Evolutionary conservation across 2,329 filamentous ascomycete genomes (phyloP), one percentile per base, ranked within the genome.

Genomic region (Chaetothyriales sp.): DNA sequence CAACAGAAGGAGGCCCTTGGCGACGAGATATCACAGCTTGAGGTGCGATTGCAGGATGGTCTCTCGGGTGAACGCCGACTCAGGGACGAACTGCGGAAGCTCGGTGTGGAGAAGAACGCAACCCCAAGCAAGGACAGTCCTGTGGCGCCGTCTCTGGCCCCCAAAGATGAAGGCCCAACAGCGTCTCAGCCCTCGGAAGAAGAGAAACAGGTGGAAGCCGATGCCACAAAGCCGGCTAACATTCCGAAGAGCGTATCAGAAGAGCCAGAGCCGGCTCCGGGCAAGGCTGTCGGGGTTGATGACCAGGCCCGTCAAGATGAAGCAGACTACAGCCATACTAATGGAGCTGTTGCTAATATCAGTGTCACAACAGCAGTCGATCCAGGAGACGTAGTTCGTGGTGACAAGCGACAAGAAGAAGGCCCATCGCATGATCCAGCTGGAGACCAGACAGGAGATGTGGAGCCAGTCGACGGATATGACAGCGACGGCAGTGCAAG

Each of bases 81-180:
- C 43, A 60, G 70, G 4, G 64, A 68, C 28, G 74, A 77, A 56
- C 63, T 77, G n/a, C 68, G 72, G 52, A 62, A 61, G 48, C 64
- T 77, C 18, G 70, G 70, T 42, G 59, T 72, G 43, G 69, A 76
- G 50, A 71, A 72, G 1, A 66, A 71, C 48, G 70, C 70, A 3
- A 66, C 72, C 58, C 65, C 69, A 2, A 62, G 71, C 26, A 20
- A 39, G 32, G 32, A 15, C 32, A 39, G 32, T 15, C 32, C 32
- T 5, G 32, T 15, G 10, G 10, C 12, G 32, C 5, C 32, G 2
- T 15, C 32, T 5, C 32, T 5, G 10, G 10, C 32, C 3, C 32
- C 32, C 2, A 39, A 39, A 15, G 32, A 39, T 39, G 5, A 4
- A 5, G 8, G 12, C 10, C 32, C 7, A 39, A 15, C 10, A 39